Evolutionary conservation across 78 protist species (phyloP), one percentile per base, ranked within the genome.

Genomic region (Emiliania huxleyi): DNA sequence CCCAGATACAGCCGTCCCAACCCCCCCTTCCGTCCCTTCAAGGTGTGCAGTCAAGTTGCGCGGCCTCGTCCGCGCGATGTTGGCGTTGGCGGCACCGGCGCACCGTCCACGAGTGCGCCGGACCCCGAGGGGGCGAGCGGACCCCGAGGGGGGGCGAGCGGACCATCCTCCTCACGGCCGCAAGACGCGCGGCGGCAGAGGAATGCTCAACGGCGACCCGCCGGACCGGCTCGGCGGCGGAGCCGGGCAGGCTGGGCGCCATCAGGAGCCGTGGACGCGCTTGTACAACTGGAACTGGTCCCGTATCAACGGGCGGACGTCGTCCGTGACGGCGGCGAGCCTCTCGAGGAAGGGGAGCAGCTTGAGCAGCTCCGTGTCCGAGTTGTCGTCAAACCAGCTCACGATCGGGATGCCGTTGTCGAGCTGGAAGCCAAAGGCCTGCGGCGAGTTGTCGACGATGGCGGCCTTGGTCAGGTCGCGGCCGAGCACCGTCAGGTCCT

Each of bases 381-480:
- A 40, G 55, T 62, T 84, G 83, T 96, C 97, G 46, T 90, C 97
- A 35, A 44, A 94, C 96, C 96, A 97, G 3, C 90, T 46, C 42
- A 92, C 96, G 40, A 97, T 96, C 71, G 97, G 97, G n/a, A 97
- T 96, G 19, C 97, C 98, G 69, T 97, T 97, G 46, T 97, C 97
- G 42, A 97, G 97, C 91, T 97, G 98, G 90, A 90, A 96, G 26
- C 96, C 96, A 84, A 95, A 98, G 0, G 98, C 98, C 40, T 95
- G 97, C 11, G 99, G 99, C 37, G 97, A 93, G 77, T 98, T 98
- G 93, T 98, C 99, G 42, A 98, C 91, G 33, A 98, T 95, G 38
- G 94, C 83, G 4, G 92, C 91, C n/a, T 69, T 83, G 38, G 90
- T 18, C 21, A 98, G 79, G 49, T 97, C 98, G 29, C 98, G 94